phyloP scores from a whole-genome alignment of 2,329 filamentous ascomycete species.

The Cryphonectria carpinicola region DNA sequence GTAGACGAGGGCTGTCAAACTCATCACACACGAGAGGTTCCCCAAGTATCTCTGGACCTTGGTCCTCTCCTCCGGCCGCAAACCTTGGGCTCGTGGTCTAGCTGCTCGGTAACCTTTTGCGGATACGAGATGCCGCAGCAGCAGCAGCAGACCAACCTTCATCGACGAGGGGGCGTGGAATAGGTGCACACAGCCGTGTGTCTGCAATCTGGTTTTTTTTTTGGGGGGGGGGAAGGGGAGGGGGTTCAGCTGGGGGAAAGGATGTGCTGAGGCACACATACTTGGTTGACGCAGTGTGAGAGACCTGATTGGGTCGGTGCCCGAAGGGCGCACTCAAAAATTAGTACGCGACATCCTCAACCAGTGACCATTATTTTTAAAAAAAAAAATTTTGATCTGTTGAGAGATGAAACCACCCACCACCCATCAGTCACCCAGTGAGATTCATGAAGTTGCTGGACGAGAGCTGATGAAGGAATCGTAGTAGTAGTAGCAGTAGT shows the following conservation, averaged over 20 bases:
- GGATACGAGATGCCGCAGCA: background rate
- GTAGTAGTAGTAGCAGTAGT: too few species aligned
- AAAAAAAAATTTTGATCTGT: too few species aligned
- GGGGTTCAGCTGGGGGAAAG: constrained; percentile 19
- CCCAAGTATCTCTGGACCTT: background rate
- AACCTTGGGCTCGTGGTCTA: background rate
- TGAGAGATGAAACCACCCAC: background rate
- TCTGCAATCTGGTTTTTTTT: constrained; percentile 22
- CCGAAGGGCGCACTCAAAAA: constrained; percentile 6
- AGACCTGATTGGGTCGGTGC: constrained; percentile 21
- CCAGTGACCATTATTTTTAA: background rate
- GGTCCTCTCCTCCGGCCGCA: background rate
- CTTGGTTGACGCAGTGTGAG: constrained; percentile 1
- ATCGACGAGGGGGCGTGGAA: constrained; percentile 11
- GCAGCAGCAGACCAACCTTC: constrained; percentile 11
- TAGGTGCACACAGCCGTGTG: constrained; percentile 21
- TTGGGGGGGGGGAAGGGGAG: constrained; percentile 3
- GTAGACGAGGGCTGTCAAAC: constrained; percentile 28
- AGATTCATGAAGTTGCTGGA: background rate
- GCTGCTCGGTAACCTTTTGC: background rate
- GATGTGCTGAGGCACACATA: constrained; percentile 13
- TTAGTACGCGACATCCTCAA: constrained; percentile 7
- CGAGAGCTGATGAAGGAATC: background rate
- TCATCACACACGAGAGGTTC: background rate
- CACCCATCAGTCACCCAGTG: background rate